Percentiles rank a stretch among this genome's conserved stretches.
phyloP scores from a whole-genome alignment of 2,329 filamentous ascomycete species.

The Plenodomus tracheiphilus region DNA sequence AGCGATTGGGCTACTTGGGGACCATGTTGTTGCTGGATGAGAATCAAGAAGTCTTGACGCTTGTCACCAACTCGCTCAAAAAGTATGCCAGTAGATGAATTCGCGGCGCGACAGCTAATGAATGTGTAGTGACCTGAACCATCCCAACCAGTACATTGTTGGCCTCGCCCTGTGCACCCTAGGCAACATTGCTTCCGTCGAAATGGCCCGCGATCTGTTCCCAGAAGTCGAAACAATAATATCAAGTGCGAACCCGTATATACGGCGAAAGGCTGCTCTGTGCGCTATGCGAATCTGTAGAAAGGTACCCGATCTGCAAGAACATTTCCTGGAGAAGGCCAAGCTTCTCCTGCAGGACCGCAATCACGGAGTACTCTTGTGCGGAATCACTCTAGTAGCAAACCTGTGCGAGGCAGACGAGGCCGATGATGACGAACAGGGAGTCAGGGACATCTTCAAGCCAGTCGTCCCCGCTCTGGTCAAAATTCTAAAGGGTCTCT shows the following conservation, averaged over 20 bases:
- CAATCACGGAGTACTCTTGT: slow-evolving; percentile 94
- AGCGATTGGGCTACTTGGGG: slow-evolving; percentile 90
- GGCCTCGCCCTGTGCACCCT: slow-evolving; percentile 94
- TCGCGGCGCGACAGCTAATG: slow-evolving; percentile 15
- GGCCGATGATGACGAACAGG: slow-evolving; percentile 85
- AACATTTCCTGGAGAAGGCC: slow-evolving; percentile 95
- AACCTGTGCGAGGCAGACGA: slow-evolving; percentile 96
- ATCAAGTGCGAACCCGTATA: slow-evolving; percentile 96
- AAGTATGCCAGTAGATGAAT: slow-evolving; percentile 64
- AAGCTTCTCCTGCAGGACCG: slow-evolving; percentile 85
- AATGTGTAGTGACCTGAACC: slow-evolving; percentile 79
- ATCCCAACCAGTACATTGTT: slow-evolving; percentile 98
- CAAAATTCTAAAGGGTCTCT: slow-evolving; percentile 86
- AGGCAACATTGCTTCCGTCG: slow-evolving; percentile 95
- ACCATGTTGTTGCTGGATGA: slow-evolving; percentile 96
- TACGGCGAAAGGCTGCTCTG: slow-evolving; percentile 93
- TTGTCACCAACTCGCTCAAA: slow-evolving; percentile 97
- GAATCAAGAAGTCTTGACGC: slow-evolving; percentile 95
- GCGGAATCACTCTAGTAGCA: slow-evolving; percentile 85
- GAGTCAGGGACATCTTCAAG: slow-evolving; percentile 87
- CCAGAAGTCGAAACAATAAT: slow-evolving; percentile 91
- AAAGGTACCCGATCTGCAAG: slow-evolving; percentile 95
- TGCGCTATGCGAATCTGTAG: slow-evolving; percentile 99
- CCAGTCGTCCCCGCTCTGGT: slow-evolving; percentile 83
- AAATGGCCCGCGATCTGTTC: slow-evolving; percentile 98